A percentile compares a stretch with the other conserved stretches of the same genome.
Conservation (phyloP, 164 flowering plant species). For the Santalum album region DNA sequence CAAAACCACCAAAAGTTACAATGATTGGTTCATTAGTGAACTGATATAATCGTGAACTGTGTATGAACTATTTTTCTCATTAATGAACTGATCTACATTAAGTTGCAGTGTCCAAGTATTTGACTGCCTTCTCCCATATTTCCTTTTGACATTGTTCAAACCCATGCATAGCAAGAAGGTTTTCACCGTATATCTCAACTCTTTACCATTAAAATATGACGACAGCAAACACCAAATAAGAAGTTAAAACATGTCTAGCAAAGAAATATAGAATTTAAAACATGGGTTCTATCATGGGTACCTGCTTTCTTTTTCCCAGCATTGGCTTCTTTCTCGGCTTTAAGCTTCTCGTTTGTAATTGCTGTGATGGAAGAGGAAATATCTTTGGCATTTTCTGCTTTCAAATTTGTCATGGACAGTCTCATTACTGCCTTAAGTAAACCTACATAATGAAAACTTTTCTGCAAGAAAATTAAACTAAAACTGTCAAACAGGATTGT, state of each 20-base stretch:
- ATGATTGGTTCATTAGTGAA: no score
- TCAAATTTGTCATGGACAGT: slow-evolving; percentile 58
- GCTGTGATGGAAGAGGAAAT: slow-evolving; percentile 82
- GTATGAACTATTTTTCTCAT: no score
- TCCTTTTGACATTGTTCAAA: background rate
- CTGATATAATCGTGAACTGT: no score
- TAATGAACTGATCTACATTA: no score
- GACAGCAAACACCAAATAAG: no score
- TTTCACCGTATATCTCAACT: no score
- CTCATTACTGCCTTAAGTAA: slow-evolving; percentile 86
- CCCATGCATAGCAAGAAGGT: background rate
- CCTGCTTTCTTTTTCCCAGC: slow-evolving; percentile 90
- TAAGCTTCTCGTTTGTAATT: slow-evolving; percentile 88
- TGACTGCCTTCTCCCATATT: no score
- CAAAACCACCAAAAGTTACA: no score
- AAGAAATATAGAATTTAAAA: background rate
- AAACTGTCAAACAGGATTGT: background rate
- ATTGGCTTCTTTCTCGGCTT: slow-evolving; percentile 88
- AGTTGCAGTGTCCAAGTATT: no score
- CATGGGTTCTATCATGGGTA: no score
- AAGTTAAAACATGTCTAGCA: background rate
- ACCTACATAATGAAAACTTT: slow-evolving; percentile 83
- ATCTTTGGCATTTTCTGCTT: slow-evolving; percentile 96
- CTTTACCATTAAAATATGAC: no score
- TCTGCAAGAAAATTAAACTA: slow-evolving; percentile 32